Base-by-base conservation (phyloP, 768 basidiomycete genomes). In the Cystobasidium tubakii region DNA sequence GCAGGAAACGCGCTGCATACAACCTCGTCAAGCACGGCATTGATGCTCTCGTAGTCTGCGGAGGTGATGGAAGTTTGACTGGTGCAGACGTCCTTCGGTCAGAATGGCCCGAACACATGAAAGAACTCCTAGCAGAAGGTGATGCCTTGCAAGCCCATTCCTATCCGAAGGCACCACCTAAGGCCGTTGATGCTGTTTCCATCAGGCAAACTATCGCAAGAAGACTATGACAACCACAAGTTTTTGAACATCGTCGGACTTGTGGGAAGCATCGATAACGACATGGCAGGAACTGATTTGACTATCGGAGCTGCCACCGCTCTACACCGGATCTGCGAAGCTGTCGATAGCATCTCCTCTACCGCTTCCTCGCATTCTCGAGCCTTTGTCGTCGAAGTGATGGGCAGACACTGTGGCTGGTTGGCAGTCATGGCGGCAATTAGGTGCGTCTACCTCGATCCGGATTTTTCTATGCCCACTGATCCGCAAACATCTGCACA, bases 351-450 rank as follows among this genome's bases (percentile, higher is more conserved):
- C 76, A 98, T 99, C 82, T 95, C 93, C 78, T 94, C 93, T 3
- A 98, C 96, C 9, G 96, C 96, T 7, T 86, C 86, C 76, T 95
- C 92, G 70, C 96, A 99, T 81, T 97, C 93, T 33, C 87, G 96
- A 73, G 96, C 96, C 0, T 99, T 99, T 81, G 94, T 99, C 50
- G 85, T 99, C 46, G 96, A 98, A 82, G 96, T 98, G 66, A 99
- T 98, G 96, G 96, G 96, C n/a, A 84, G 95, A 71, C 91, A 98
- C 80, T 98, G 96, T 81, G 96, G 96, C n/a, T 99, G 96, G 96
- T 84, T 98, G 21, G 93, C 96, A 1, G 84, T 98, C 27, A 85
- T 93, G 79, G 96, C 93, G 13, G 93, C 90, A 75, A 89, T 97
- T 63, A 90, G 90, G 88, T 90, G 78, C 73, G 86, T n/a, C n/a